Evolutionary conservation across 208 protist species (phyloP).

Genomic region (Crithidia brevicula): DNA sequence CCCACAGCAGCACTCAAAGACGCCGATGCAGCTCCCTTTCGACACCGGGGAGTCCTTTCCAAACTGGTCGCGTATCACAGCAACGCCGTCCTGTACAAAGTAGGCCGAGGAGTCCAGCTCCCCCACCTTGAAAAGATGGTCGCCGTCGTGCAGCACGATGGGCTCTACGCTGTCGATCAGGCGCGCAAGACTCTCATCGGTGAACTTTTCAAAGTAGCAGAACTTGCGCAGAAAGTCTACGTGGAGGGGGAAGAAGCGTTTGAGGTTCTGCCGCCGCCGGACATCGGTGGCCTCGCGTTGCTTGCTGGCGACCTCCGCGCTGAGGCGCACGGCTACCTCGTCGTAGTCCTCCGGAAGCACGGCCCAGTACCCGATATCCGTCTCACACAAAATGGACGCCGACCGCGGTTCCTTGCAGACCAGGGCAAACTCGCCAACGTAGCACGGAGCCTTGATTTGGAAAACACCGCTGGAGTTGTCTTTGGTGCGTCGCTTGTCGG

Average conservation of each 20-base stretch:
- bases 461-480: constrained; percentile 78
- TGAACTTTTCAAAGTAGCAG: constrained; percentile 81
- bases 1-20: constrained; percentile 87
- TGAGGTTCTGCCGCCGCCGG: constrained; percentile 77
- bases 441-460: constrained; percentile 77
- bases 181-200: constrained; percentile 47
- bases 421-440: constrained; percentile 89
- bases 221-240: constrained; percentile 81
- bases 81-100: constrained; percentile 86
- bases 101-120: constrained; percentile 81
- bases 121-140: constrained; percentile 63
- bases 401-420: constrained; percentile 89
- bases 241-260: constrained; percentile 81
- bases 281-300: constrained; percentile 88
- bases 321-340: constrained; percentile 71
- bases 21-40: constrained; percentile 81
- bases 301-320: constrained; percentile 74
- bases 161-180: constrained; percentile 78
- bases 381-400: constrained; percentile 87
- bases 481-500: constrained; percentile 76
- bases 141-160: constrained; percentile 84
- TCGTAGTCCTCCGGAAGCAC: constrained; percentile 86
- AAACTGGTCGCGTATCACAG: constrained; percentile 47
- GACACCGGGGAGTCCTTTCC: constrained; percentile 40
- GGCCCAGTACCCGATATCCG: constrained; percentile 81